Base-by-base conservation (phyloP, 2,329 filamentous ascomycete genomes). In the Verticillium dahliae region DNA sequence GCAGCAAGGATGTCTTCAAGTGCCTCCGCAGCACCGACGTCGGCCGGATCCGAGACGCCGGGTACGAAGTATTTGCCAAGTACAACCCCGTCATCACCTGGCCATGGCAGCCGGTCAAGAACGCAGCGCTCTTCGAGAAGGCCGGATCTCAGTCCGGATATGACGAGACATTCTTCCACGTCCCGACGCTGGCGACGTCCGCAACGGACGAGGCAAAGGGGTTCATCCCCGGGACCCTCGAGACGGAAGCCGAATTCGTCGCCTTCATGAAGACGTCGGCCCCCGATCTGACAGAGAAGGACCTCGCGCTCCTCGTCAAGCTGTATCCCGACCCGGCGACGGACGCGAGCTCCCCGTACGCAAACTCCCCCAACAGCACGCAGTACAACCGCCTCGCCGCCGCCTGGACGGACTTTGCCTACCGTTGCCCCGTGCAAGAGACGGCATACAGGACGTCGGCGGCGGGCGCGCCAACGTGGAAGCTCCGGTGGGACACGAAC, bases 71-170 rank as follows among this genome's bases (percentile, higher is more conserved):
- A 1, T 80, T 74, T 60, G 67, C 70, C 1, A 71, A 74, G 0
- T 74, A 75, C 4, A 67, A 75, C 4, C 72, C 73, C 14, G 73
- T 72, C 38, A 68, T 78, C 33, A 81, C 77, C 0, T 81, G 79
- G 79, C 79, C 80, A 0, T 82, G 78, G 67, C 80, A 81, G 57
- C 80, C 80, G 1, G 75, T 76, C 0, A 76, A 78, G 0, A 77
- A 77, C 0, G 79, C 78, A 0, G 76, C 76, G 0, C 62, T 81
- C 0, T 70, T 81, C 3, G 79, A 81, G 65, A 80, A 80, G 60
- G 71, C 74, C 5, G 80, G 79, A 15, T 81, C 78, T 0, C 73
- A 66, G 62, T 75, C 67, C 62, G 75, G 67, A 52, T 70, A 71
- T 18, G 73, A 77, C 4, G 72, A 67, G 1, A 74, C 71, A 1